A percentile compares a stretch with the other conserved stretches of the same genome.
phyloP scores from a whole-genome alignment of 208 protist genomes.

The Entamoeba moshkovskii region DNA sequence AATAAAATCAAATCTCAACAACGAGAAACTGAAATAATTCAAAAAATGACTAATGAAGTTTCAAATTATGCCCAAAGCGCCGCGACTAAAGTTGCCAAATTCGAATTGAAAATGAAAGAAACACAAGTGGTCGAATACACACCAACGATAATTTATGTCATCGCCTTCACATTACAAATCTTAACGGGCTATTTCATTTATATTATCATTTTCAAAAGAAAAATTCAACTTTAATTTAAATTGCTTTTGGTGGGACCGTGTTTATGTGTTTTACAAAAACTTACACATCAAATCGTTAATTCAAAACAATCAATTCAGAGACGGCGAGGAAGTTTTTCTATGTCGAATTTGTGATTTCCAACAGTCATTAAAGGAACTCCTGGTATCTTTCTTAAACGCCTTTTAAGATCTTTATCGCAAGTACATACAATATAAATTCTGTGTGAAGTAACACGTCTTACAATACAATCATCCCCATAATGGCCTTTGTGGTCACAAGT shows the following conservation, averaged over 20 bases:
- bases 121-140: not conserved
- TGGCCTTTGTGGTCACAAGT: slow-evolving; percentile 19
- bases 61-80: not conserved
- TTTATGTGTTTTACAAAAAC: too few species aligned
- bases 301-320: not conserved
- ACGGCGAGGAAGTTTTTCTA: not conserved
- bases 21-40: not conserved
- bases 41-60: not conserved
- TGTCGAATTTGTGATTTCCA: not conserved
- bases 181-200: not conserved
- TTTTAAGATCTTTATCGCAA: slow-evolving; percentile 27
- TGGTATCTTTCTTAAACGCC: slow-evolving; percentile 26
- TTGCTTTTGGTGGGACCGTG: too few species aligned
- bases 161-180: not conserved
- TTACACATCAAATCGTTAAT: too few species aligned
- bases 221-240: not conserved
- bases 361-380: slow-evolving; percentile 11
- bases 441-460: not conserved
- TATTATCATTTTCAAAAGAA: not conserved
- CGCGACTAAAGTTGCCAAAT: not conserved
- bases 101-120: not conserved
- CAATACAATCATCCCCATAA: slow-evolving; percentile 37
- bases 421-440: slow-evolving; percentile 27
- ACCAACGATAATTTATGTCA: not conserved
- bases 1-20: not conserved